These are phyloP conservation scores for Nigrograna mackinnonii DNA, from an alignment of 2,329 filamentous ascomycete species.

Conservation along the genomic window DNA sequence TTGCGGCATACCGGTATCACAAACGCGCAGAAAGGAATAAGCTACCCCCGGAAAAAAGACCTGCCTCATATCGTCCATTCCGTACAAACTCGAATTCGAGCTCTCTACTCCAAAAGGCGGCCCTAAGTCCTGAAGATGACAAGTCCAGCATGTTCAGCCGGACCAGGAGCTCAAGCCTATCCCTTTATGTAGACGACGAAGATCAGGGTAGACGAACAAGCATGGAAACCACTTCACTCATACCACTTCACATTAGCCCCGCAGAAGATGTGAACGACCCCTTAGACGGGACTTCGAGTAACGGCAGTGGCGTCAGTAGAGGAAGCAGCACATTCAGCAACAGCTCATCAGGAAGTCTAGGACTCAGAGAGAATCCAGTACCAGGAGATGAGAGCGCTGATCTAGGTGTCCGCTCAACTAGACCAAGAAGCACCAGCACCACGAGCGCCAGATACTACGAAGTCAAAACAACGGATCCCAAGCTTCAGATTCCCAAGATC, in stretches of 20 bases:
- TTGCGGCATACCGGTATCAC: conserved; percentile 25
- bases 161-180: conserved; percentile 29
- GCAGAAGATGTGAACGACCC: conserved; percentile 18
- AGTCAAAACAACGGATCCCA: conserved; percentile 18
- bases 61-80: conserved; percentile 19
- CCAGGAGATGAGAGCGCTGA: conserved; percentile 18
- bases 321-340: conserved; percentile 12
- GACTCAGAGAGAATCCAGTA: conserved; percentile 20
- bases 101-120: conserved; percentile 25
- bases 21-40: conserved; percentile 27
- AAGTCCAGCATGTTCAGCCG: conserved; percentile 38
- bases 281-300: conserved; percentile 14
- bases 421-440: conserved; percentile 31
- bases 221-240: conserved; percentile 25
- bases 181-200: conserved; percentile 30
- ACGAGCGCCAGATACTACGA: conserved; percentile 34
- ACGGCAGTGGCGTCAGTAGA: conserved; percentile 11
- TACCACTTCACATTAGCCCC: conserved; percentile 31
- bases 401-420: conserved; percentile 11
- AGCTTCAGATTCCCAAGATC: conserved; percentile 30
- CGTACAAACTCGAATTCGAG: conserved; percentile 21
- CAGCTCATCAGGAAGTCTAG: conserved; percentile 16
- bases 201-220: conserved; percentile 15
- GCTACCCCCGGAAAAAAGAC: conserved; percentile 17
- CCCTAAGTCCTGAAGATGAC: conserved; percentile 21